These are phyloP conservation scores for Marvania coccoides DNA, from an alignment of 139 green algal species.

Conservation along the genomic window DNA sequence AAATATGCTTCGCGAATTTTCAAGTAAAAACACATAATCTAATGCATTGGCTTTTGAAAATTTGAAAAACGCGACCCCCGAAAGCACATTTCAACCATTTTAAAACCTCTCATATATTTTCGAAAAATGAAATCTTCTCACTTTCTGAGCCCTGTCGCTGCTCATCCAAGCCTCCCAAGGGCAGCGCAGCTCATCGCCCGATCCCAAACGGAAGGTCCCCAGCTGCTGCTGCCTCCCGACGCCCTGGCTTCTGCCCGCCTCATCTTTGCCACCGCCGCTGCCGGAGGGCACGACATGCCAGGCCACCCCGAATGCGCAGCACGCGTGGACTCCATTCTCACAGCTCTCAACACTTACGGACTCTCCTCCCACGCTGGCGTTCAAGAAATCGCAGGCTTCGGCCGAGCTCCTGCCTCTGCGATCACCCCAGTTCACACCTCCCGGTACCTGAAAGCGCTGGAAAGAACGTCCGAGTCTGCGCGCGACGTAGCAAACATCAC, in stretches of 20 bases:
- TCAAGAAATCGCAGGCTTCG: slow-evolving; percentile 16
- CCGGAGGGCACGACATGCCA: slow-evolving; percentile 23
- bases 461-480: slow-evolving; percentile 4
- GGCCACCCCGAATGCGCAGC: slow-evolving; percentile 51
- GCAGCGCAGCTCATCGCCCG: too few relatives aligned
- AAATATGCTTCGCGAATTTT: too few relatives aligned
- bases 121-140: too few relatives aligned
- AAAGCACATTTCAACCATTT: too few relatives aligned
- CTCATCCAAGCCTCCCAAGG: too few relatives aligned
- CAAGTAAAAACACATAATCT: too few relatives aligned
- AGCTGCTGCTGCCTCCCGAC: neutral
- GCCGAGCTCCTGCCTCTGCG: slow-evolving; percentile 10
- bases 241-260: neutral
- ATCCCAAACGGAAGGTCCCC: too few relatives aligned
- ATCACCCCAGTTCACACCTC: slow-evolving; percentile 43
- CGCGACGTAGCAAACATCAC: neutral
- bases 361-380: slow-evolving; percentile 10
- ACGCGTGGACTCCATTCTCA: slow-evolving; percentile 41
- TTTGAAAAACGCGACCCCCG: too few relatives aligned
- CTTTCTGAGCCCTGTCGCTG: too few relatives aligned
- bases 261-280: slow-evolving; percentile 12
- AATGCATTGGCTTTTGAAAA: too few relatives aligned
- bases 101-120: too few relatives aligned
- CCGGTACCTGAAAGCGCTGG: slow-evolving; percentile 36
- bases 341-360: slow-evolving; percentile 15